phyloP scores from a whole-genome alignment of 2,329 filamentous ascomycete species.

The Juglanconis oblonga region DNA sequence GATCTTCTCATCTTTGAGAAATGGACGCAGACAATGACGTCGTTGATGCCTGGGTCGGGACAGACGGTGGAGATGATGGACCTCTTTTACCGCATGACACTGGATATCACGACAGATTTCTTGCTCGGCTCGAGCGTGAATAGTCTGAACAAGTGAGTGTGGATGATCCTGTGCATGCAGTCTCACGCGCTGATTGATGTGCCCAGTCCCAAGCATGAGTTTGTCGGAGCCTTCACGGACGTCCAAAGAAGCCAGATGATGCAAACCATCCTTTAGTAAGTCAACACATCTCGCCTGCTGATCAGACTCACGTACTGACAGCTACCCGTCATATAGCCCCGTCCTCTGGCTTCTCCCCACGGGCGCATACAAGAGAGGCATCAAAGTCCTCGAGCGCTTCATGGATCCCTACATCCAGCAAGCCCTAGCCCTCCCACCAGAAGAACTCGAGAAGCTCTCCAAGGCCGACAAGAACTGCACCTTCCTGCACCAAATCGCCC shows the following conservation, averaged over 20 bases:
- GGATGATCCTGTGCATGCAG: not conserved
- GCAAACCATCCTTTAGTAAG: slow-evolving; percentile 47
- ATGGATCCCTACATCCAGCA: slow-evolving; percentile 67
- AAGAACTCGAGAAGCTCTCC: slow-evolving; percentile 66
- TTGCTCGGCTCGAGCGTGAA: slow-evolving; percentile 59
- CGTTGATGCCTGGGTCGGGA: slow-evolving; percentile 54
- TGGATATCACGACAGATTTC: slow-evolving; percentile 67
- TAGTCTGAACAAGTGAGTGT: slow-evolving; percentile 39
- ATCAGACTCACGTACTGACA: not conserved
- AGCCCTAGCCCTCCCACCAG: slow-evolving; percentile 58
- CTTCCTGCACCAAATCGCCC: slow-evolving; percentile 74
- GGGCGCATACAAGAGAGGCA: slow-evolving; percentile 56
- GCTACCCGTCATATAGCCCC: slow-evolving; percentile 40
- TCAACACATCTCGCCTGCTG: not conserved
- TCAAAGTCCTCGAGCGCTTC: slow-evolving; percentile 66
- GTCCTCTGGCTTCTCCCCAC: slow-evolving; percentile 58
- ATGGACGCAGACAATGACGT: slow-evolving; percentile 56
- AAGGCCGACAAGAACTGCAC: slow-evolving; percentile 66
- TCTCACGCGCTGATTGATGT: not conserved
- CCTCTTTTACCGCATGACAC: slow-evolving; percentile 62
- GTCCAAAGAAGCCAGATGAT: slow-evolving; percentile 67
- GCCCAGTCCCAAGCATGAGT: slow-evolving; percentile 50
- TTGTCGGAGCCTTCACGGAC: slow-evolving; percentile 67
- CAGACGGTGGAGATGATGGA: slow-evolving; percentile 57
- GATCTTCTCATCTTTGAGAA: slow-evolving; percentile 57